These are phyloP conservation scores for Hansenula sp. DNA, from an alignment of 1,139 yeast genomes.

Conservation along the genomic window DNA sequence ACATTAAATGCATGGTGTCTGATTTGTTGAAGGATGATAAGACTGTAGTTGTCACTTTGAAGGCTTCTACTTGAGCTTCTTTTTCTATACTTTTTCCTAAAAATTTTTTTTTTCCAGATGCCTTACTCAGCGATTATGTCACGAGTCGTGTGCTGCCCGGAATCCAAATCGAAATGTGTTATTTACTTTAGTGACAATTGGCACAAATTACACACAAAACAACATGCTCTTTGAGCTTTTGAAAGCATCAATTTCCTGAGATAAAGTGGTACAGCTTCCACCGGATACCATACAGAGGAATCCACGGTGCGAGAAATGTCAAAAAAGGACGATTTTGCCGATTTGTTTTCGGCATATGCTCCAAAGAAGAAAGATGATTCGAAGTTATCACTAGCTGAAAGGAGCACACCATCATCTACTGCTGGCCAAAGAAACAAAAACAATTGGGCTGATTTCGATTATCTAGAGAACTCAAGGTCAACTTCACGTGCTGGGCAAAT, in stretches of 20 bases:
- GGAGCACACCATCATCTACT: constrained; percentile 8
- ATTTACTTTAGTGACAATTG: too few relatives aligned
- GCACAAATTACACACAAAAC: too few relatives aligned
- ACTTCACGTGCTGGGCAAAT: not conserved
- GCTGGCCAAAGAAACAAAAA: constrained; percentile 1
- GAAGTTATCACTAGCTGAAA: constrained; percentile 27
- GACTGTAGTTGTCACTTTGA: not conserved
- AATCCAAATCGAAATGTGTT: too few relatives aligned
- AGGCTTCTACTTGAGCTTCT: not conserved
- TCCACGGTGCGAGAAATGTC: constrained; percentile 21
- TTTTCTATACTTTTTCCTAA: not conserved
- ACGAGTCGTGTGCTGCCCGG: not conserved
- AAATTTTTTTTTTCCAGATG: not conserved
- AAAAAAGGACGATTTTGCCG: constrained; percentile 40
- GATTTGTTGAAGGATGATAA: not conserved
- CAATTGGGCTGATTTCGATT: constrained; percentile 23
- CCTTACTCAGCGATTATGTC: constrained; percentile 12
- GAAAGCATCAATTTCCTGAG: too few relatives aligned
- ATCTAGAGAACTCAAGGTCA: constrained; percentile 11
- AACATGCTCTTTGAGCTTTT: too few relatives aligned
- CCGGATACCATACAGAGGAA: too few relatives aligned
- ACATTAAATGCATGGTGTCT: constrained; percentile 91
- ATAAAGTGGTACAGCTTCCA: too few relatives aligned
- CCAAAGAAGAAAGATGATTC: constrained; percentile 22
- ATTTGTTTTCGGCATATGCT: constrained; percentile 32